A percentile compares a stretch with the other conserved stretches of the same genome.
Evolutionary conservation across 345 rosid genomes (phyloP).

Genomic region (Brassica rapa): DNA sequence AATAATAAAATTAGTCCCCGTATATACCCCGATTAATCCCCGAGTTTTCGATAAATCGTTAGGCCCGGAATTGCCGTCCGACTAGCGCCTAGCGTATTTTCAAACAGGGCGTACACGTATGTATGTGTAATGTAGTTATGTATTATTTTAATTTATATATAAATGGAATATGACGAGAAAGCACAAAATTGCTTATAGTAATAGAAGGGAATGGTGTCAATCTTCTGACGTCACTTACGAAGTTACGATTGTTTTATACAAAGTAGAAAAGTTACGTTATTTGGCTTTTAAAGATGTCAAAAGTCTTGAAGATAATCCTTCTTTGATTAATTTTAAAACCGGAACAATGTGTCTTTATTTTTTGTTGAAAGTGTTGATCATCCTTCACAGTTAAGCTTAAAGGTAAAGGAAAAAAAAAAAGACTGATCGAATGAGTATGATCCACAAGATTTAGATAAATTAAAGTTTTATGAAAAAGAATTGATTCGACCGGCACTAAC

Average conservation of each 20-base stretch:
- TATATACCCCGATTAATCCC: no score
- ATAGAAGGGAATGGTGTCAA: slow-evolving; percentile 23
- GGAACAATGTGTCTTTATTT: not conserved
- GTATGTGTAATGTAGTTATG: not conserved
- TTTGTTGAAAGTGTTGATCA: not conserved
- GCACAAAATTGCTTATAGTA: slow-evolving; percentile 24
- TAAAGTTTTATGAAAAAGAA: not conserved
- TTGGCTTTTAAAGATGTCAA: slow-evolving; percentile 21
- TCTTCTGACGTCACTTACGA: slow-evolving; percentile 24
- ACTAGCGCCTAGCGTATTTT: no score
- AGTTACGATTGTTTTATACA: slow-evolving; percentile 15
- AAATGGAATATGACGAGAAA: slow-evolving; percentile 37
- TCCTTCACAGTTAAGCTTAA: not conserved
- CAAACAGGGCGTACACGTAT: not conserved
- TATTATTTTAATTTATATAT: not conserved
- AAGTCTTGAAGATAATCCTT: slow-evolving; percentile 7
- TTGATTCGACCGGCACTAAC: slow-evolving; percentile 2
- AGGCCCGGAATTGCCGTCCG: no score
- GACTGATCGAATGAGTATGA: not conserved
- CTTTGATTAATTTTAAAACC: not conserved
- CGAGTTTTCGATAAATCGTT: no score
- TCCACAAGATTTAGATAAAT: slow-evolving; percentile 2
- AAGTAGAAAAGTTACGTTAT: not conserved
- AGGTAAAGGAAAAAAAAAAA: not conserved
- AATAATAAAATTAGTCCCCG: no score